Evolutionary conservation across 2,329 filamentous ascomycete species (phyloP).

Genomic region (Pseudophaeomoniella oleicola): DNA sequence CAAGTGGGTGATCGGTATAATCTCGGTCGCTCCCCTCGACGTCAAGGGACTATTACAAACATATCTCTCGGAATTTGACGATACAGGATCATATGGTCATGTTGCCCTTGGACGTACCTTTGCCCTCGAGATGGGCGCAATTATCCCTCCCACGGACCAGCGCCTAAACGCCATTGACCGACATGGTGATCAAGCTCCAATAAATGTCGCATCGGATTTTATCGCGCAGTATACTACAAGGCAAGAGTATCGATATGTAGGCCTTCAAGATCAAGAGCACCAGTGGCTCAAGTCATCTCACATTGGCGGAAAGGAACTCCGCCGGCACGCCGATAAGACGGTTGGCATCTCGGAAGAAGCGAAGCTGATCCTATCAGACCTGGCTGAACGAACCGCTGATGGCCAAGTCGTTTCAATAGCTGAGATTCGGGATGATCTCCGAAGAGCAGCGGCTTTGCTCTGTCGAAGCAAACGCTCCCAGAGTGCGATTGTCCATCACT

Average conservation of each 20-base stretch:
- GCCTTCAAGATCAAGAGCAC: constrained; percentile 54
- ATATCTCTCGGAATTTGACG: constrained; percentile 87
- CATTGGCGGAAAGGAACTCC: constrained; percentile 18
- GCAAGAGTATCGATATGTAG: constrained; percentile 85
- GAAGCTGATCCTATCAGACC: constrained; percentile 49
- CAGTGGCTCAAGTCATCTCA: constrained; percentile 51
- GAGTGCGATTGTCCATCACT: constrained; percentile 65
- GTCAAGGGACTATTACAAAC: constrained; percentile 88
- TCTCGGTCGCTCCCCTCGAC: constrained; percentile 78
- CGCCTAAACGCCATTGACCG: constrained; percentile 68
- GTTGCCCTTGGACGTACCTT: constrained; percentile 88
- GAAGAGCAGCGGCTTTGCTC: constrained; percentile 71
- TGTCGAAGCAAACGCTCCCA: constrained; percentile 65
- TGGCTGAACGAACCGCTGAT: constrained; percentile 56
- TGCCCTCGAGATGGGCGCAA: constrained; percentile 78
- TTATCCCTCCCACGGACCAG: constrained; percentile 75
- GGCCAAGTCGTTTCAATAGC: constrained; percentile 56
- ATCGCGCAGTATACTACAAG: constrained; percentile 93
- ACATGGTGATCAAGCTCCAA: constrained; percentile 49
- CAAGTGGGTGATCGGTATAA: constrained; percentile 63
- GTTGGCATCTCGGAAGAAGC: constrained; percentile 30
- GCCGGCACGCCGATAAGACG: constrained; percentile 6
- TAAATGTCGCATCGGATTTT: constrained; percentile 92
- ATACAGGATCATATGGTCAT: constrained; percentile 81
- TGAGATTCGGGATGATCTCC: constrained; percentile 67